Conservation (phyloP, 345 rosid species). For the Hypericum perforatum region DNA sequence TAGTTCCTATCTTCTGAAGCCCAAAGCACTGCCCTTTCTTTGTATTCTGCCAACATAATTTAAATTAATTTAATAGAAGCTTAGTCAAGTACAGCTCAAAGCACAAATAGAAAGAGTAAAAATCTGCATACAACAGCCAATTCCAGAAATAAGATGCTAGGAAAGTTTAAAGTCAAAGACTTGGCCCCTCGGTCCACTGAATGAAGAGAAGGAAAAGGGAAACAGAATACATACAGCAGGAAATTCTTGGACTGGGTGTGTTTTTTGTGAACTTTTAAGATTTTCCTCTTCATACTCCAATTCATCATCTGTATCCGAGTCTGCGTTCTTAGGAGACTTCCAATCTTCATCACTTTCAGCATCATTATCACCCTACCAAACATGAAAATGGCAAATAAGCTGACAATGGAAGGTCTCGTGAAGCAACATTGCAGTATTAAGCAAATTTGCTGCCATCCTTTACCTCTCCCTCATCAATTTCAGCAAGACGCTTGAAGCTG, state of each 20-base stretch:
- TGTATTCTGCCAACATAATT: slow-evolving; percentile 42
- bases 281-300: slow-evolving; percentile 43
- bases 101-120: too few species aligned
- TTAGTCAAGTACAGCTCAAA: neutral
- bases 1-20: slow-evolving; percentile 71
- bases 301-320: slow-evolving; percentile 55
- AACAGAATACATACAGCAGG: slow-evolving; percentile 44
- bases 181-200: too few species aligned
- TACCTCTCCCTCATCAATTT: slow-evolving; percentile 51
- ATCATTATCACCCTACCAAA: slow-evolving; percentile 39
- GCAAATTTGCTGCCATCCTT: slow-evolving; percentile 2
- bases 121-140: too few species aligned
- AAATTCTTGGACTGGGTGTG: slow-evolving; percentile 24
- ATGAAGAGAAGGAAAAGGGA: slow-evolving; percentile 6
- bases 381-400: slow-evolving; percentile 8
- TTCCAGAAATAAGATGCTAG: neutral
- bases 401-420: slow-evolving; percentile 2
- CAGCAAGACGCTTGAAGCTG: slow-evolving; percentile 78
- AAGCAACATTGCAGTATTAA: neutral
- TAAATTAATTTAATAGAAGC: neutral
- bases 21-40: slow-evolving; percentile 68
- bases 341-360: slow-evolving; percentile 72
- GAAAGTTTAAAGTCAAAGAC: slow-evolving; percentile 11
- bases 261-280: slow-evolving; percentile 25
- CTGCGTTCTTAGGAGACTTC: slow-evolving; percentile 33